Evolutionary conservation across 495 filamentous ascomycete species (phyloP), one percentile per base, ranked within the genome.

Genomic region (Acidomyces sp.): DNA sequence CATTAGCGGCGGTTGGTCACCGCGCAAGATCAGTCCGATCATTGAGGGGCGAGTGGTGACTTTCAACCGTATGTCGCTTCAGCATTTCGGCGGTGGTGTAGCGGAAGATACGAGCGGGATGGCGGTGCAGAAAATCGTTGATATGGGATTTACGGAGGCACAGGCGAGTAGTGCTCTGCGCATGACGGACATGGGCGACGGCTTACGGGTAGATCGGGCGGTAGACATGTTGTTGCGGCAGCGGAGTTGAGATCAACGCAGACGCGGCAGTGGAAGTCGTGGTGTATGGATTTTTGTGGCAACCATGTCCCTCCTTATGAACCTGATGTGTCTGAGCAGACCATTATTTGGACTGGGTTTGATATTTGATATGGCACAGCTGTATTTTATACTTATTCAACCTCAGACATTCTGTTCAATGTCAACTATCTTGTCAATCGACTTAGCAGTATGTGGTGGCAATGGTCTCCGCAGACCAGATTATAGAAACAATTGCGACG

Each of bases 61-160:
- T 17, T 43, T 47, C 33, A 46, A 51, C 22, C 41, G 41, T 6
- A 16, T 39, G 26, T 48, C 44, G 17, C 33, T 37, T 4, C 37
- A 37, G 30, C 33, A 37, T 23, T 29, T 34, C 15, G 22, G 7
- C 10, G 41, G 22, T 12, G 46, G 46, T 6, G 22, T 48, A 10
- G 46, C 55, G 3, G 49, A 55, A 38, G 52, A 56, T 41, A 52
- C 45, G 3, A 53, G 52, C n/a, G 62, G 63, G 3, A 48, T 48
- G 18, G 62, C 62, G 2, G 50, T 65, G 24, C 54, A 48, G 37
- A 51, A 51, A 17, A 61, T 65, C 20, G 57, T 62, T 3, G 62
- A 59, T 18, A 65, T 65, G 62, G 62, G 62, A 0, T 65, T 64
- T 37, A 56, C 59, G 10, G 40, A 49, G 11, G 56, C 53, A 16